Conservation (phyloP, 140 eudicot genomes). For the Cichorium intybus region DNA sequence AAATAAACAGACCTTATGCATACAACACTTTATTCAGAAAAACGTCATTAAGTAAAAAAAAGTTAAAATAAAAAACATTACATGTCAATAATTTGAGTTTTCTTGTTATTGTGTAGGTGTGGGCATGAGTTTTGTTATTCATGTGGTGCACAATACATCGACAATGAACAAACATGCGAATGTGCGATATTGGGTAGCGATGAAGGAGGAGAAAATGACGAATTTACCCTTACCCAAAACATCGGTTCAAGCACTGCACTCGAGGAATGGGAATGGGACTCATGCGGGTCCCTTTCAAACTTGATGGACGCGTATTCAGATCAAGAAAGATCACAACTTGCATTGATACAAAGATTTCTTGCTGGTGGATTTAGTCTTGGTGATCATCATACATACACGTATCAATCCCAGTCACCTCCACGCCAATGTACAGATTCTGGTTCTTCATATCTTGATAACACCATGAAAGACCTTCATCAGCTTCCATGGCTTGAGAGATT, state of each 20-base stretch:
- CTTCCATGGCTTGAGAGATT: conserved; percentile 98
- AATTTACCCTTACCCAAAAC: conserved; percentile 33
- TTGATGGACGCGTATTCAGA: conserved; percentile 87
- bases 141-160: conserved; percentile 68
- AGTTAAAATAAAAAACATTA: no score
- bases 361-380: conserved; percentile 72
- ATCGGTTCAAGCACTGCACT: conserved; percentile 37
- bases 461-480: conserved; percentile 95
- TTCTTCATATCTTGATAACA: conserved; percentile 55
- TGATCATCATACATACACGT: conserved; percentile 46
- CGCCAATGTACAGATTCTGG: conserved; percentile 55
- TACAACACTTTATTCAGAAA: no score
- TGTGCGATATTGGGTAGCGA: conserved; percentile 53
- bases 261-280: conserved; percentile 88
- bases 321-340: conserved; percentile 93
- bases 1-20: no score
- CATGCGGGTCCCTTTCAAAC: conserved; percentile 70
- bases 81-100: no score
- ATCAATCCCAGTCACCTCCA: conserved; percentile 61
- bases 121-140: conserved; percentile 93
- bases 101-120: conserved; percentile 49
- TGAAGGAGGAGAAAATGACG: conserved; percentile 38
- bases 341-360: conserved; percentile 84
- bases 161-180: conserved; percentile 61
- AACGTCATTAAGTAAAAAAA: no score